Conservation (phyloP, 73 alveolate genomes). For the Breviolum minutum region DNA sequence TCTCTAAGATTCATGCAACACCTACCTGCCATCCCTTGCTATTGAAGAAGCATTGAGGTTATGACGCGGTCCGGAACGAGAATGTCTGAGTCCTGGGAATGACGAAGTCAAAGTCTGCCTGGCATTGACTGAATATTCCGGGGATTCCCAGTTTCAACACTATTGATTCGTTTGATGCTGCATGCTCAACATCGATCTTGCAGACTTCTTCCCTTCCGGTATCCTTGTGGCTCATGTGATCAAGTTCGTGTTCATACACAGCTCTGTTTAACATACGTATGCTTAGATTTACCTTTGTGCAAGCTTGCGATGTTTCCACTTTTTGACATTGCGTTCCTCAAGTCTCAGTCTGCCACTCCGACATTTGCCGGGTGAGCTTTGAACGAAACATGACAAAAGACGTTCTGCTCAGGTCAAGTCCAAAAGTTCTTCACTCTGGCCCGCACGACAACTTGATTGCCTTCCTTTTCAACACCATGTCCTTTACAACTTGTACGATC, state of each 20-base stretch:
- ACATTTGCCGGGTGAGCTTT: slow-evolving; percentile 10
- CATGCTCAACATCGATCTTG: no score
- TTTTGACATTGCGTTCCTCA: not conserved
- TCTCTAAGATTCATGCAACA: no score
- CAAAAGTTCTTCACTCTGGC: not conserved
- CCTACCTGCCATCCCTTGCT: not conserved
- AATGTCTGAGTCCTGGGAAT: slow-evolving; percentile 82
- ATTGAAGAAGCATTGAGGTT: not conserved
- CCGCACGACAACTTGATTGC: not conserved
- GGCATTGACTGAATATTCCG: not conserved
- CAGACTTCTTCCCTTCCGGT: no score
- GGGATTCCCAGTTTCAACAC: not conserved
- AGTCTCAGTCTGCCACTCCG: not conserved
- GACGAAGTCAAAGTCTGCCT: slow-evolving; percentile 91
- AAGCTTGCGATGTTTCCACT: not conserved
- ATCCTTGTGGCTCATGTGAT: no score
- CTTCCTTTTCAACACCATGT: not conserved
- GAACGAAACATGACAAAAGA: not conserved
- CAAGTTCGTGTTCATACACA: no score
- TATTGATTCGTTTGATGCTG: not conserved
- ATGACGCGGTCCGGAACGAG: slow-evolving; percentile 23
- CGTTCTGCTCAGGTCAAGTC: not conserved
- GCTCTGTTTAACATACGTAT: no score
- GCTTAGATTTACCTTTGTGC: no score
- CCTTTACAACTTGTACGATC: not conserved